phyloP scores from a whole-genome alignment of 2,329 filamentous ascomycete species.

The Colletotrichum plurivorum region DNA sequence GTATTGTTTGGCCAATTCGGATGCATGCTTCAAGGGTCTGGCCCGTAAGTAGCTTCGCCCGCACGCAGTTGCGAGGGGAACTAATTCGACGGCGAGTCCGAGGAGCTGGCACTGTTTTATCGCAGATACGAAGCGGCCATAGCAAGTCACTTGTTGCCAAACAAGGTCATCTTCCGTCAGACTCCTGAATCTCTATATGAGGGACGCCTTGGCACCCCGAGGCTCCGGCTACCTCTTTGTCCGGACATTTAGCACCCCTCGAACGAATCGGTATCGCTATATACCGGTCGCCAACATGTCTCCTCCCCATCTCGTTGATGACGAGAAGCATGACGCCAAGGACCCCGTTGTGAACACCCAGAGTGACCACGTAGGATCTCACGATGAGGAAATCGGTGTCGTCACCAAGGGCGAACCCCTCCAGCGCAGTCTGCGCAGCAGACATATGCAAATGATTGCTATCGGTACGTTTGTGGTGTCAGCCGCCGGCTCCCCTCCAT shows the following conservation, averaged over 20 bases:
- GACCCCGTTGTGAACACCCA: conserved; percentile 20
- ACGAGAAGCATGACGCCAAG: conserved; percentile 32
- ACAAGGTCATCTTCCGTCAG: conserved; percentile 4
- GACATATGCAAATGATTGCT: conserved; percentile 75
- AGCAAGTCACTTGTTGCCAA: background rate
- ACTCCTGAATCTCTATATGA: conserved; percentile 21
- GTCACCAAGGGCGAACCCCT: conserved; percentile 46
- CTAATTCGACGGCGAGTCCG: conserved; percentile 11
- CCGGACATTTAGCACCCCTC: background rate
- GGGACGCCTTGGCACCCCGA: conserved; percentile 7
- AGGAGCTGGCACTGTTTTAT: conserved; percentile 14
- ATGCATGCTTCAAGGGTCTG: conserved; percentile 17
- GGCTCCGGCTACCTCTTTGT: background rate
- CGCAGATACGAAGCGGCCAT: conserved; percentile 8
- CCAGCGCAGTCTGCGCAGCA: conserved; percentile 60
- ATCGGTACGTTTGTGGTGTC: conserved; percentile 56
- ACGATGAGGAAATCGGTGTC: conserved; percentile 54
- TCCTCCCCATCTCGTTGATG: conserved; percentile 25
- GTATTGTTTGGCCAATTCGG: conserved; percentile 9
- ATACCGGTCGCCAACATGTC: conserved; percentile 25
- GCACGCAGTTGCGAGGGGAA: conserved; percentile 3
- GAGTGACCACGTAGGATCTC: conserved; percentile 26
- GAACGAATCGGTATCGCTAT: conserved; percentile 1
- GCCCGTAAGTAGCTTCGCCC: background rate
- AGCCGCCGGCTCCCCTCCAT: background rate